These are phyloP conservation scores for Kernera saxatilis DNA, from an alignment of 345 rosid genomes.

Conservation along the genomic window DNA sequence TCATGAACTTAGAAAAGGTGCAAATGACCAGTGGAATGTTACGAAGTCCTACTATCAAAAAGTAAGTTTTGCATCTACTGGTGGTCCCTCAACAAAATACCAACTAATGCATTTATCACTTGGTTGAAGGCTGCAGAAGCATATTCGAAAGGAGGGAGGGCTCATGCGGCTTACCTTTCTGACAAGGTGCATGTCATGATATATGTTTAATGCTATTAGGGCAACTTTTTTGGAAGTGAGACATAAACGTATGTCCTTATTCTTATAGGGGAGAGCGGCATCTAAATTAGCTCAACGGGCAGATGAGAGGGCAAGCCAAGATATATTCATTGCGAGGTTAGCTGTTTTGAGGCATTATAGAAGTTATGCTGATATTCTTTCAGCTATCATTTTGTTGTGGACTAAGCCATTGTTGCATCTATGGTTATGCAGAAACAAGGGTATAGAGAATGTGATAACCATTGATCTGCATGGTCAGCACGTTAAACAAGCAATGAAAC, in stretches of 20 bases:
- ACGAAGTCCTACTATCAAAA: conserved; percentile 54
- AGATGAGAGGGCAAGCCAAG: conserved; percentile 81
- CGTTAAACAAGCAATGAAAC: conserved; percentile 77
- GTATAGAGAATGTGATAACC: conserved; percentile 68
- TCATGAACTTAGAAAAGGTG: conserved; percentile 46
- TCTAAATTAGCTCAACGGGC: conserved; percentile 58
- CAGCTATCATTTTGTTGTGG: conserved; percentile 3
- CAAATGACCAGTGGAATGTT: conserved; percentile 67
- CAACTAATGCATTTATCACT: neutral
- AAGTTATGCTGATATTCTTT: neutral
- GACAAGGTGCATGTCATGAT: conserved; percentile 53
- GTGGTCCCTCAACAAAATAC: neutral
- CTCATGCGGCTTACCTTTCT: conserved; percentile 70
- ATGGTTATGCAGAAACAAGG: conserved; percentile 63
- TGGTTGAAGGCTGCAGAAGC: conserved; percentile 68
- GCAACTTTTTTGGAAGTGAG: neutral
- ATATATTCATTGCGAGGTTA: conserved; percentile 81
- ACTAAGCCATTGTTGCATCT: conserved; percentile 12
- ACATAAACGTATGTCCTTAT: neutral
- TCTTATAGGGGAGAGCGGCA: conserved; percentile 49
- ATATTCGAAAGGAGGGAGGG: conserved; percentile 63
- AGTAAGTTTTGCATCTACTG: conserved; percentile 35
- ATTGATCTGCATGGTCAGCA: conserved; percentile 97
- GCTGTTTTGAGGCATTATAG: conserved; percentile 16
- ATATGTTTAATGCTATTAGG: neutral